Evolutionary conservation across 371 early-diverging fungal genomes (phyloP), one percentile per base, ranked within the genome.

Genomic region (Mortierella sp.): DNA sequence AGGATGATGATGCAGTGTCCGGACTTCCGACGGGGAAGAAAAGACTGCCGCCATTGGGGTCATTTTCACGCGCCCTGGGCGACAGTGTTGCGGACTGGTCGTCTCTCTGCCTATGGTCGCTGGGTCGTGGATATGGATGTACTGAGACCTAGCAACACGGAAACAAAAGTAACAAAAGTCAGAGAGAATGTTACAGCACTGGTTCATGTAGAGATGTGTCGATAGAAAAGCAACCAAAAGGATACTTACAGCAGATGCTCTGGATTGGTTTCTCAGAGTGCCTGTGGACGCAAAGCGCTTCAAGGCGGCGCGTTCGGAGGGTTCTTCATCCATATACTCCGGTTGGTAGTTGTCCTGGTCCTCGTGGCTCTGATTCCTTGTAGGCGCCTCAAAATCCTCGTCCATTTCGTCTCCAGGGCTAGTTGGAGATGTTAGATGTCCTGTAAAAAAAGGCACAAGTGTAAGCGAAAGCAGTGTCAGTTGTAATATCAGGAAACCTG

Each of bases 221-320:
- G 29, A 2, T 11, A 46, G 48, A 49, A 68, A 71, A 46, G 32
- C 58, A 29, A 35, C 0, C 2, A 29, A 35, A 5, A 29, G 58
- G 58, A 24, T 41, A 46, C 81, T 72, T 78, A 84, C 80, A 24
- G 74, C 44, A 24, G 79, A 44, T 1, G 38, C 60, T 49, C 74
- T 48, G 32, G 75, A 43, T 32, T 79, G 79, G 29, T 38, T 76
- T 14, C 75, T 35, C 44, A 85, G 48, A 1, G 78, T 85, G 3
- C 85, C 85, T 10, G 85, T 81, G 24, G 85, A 85, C 14, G 82
- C 85, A 70, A 76, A 79, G 4, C 85, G 85, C 70, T 85, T 85
- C 41, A 85, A 77, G 6, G 78, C 60, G 4, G 55, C 56, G 11
- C 70, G 79, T 5, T 81, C 76, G 16, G 82, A 63, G 21, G 63